Percentiles rank a stretch among this genome's conserved stretches.
phyloP scores from a whole-genome alignment of 495 filamentous ascomycete genomes.

The Cryomyces minteri region DNA sequence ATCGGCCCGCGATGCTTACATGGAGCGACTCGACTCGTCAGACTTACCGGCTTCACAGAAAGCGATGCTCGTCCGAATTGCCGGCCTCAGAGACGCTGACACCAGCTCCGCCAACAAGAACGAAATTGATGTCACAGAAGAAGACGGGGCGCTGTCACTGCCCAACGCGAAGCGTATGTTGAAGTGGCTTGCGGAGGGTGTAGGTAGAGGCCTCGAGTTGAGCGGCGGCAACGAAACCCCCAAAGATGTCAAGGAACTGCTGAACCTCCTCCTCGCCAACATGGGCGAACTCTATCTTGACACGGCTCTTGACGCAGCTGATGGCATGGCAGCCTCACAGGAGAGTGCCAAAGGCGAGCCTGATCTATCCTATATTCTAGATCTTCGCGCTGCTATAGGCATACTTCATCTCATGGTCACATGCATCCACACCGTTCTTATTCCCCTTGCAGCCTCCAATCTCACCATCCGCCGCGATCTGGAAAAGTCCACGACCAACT shows the following conservation, averaged over 20 bases:
- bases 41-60: conserved; percentile 73
- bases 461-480: conserved; percentile 79
- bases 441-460: conserved; percentile 72
- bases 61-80: conserved; percentile 67
- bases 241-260: conserved; percentile 77
- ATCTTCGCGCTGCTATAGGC: conserved; percentile 62
- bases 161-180: conserved; percentile 90
- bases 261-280: conserved; percentile 66
- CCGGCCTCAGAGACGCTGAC: conserved; percentile 42
- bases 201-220: conserved; percentile 81
- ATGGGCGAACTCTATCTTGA: conserved; percentile 94
- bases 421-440: conserved; percentile 77
- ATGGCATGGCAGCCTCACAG: conserved; percentile 55
- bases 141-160: conserved; percentile 68
- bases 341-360: conserved; percentile 68
- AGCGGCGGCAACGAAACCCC: conserved; percentile 73
- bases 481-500: conserved; percentile 61
- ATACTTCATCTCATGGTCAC: conserved; percentile 86
- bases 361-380: conserved; percentile 66
- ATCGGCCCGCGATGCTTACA: conserved; percentile 67
- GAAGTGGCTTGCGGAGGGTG: conserved; percentile 91
- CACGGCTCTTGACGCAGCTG: conserved; percentile 74
- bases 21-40: conserved; percentile 66
- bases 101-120: conserved; percentile 14
- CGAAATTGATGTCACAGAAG: conserved; percentile 77